A percentile compares a stretch with the other conserved stretches of the same genome.
phyloP scores from a whole-genome alignment of 2,329 filamentous ascomycete genomes.

The Epichloe typhina region DNA sequence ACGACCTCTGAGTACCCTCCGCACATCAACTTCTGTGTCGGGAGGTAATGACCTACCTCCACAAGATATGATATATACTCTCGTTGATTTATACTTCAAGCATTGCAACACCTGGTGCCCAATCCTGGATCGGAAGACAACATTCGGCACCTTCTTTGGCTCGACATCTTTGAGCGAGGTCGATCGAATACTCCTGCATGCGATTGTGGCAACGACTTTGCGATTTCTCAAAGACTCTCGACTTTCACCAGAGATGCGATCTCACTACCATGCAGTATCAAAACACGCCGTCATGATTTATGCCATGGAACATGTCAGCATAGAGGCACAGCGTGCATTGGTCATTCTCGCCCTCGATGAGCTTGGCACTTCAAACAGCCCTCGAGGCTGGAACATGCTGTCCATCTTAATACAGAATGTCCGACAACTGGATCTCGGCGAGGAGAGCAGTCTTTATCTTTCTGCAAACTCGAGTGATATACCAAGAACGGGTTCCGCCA shows the following conservation, averaged over 20 bases:
- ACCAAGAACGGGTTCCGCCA: constrained; percentile 19
- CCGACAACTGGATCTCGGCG: constrained; percentile 25
- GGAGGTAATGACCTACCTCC: constrained; percentile 39
- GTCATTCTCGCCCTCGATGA: constrained; percentile 30
- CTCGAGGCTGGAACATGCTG: constrained; percentile 28
- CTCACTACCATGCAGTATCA: constrained; percentile 26
- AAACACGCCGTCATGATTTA: constrained; percentile 28
- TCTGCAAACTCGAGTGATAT: constrained; percentile 19
- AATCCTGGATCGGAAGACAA: constrained; percentile 30
- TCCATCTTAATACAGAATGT: constrained; percentile 25
- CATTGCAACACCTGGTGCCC: constrained; percentile 49
- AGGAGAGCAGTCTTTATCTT: constrained; percentile 26
- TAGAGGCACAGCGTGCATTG: constrained; percentile 25
- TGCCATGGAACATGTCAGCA: constrained; percentile 27
- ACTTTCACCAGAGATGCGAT: constrained; percentile 22
- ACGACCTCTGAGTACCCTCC: constrained; percentile 1
- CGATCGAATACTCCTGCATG: constrained; percentile 27
- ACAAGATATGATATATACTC: constrained; percentile 44
- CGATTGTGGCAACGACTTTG: constrained; percentile 30
- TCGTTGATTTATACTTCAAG: constrained; percentile 50
- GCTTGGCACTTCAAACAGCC: constrained; percentile 29
- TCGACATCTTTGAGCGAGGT: constrained; percentile 25
- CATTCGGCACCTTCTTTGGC: constrained; percentile 26
- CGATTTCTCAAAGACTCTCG: constrained; percentile 28
- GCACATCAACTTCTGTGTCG: constrained; percentile 17